These are phyloP conservation scores for Boletus insuetus DNA, from an alignment of 768 basidiomycete genomes.

Conservation along the genomic window DNA sequence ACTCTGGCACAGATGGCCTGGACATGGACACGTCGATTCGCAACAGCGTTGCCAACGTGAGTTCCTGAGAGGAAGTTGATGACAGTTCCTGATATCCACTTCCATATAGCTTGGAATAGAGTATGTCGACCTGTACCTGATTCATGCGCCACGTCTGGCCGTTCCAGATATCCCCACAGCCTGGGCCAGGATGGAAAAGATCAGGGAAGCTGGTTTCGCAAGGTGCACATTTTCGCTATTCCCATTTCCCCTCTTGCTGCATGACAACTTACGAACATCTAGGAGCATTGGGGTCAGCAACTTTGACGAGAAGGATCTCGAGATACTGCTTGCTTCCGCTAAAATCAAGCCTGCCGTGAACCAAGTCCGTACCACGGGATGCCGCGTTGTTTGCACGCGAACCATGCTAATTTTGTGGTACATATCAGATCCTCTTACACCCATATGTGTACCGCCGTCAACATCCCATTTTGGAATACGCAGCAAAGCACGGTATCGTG, in stretches of 20 bases:
- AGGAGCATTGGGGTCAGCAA: constrained; percentile 78
- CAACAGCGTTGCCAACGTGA: constrained; percentile 55
- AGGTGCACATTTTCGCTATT: constrained; percentile 38
- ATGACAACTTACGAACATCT: not conserved
- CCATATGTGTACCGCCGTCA: constrained; percentile 65
- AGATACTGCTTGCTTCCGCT: constrained; percentile 52
- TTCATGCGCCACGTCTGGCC: constrained; percentile 58
- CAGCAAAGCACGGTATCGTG: constrained; percentile 55
- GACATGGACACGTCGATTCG: constrained; percentile 55
- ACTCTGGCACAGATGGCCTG: constrained; percentile 48
- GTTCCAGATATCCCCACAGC: constrained; percentile 56
- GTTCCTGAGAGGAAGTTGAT: constrained; percentile 8
- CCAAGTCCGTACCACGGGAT: constrained; percentile 43
- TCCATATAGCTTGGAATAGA: constrained; percentile 51
- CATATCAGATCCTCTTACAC: constrained; percentile 65
- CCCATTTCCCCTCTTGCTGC: not conserved
- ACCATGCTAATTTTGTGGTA: not conserved
- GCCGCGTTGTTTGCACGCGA: not conserved
- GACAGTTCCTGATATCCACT: not conserved
- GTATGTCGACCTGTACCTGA: constrained; percentile 71
- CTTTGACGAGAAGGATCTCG: constrained; percentile 54
- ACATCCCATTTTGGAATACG: constrained; percentile 55
- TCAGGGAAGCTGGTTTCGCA: constrained; percentile 54
- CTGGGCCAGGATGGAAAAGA: constrained; percentile 65
- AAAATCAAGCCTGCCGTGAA: constrained; percentile 67